Evolutionary conservation across 345 rosid genomes (phyloP).

Genomic region (Eucalyptus erythrocorys): DNA sequence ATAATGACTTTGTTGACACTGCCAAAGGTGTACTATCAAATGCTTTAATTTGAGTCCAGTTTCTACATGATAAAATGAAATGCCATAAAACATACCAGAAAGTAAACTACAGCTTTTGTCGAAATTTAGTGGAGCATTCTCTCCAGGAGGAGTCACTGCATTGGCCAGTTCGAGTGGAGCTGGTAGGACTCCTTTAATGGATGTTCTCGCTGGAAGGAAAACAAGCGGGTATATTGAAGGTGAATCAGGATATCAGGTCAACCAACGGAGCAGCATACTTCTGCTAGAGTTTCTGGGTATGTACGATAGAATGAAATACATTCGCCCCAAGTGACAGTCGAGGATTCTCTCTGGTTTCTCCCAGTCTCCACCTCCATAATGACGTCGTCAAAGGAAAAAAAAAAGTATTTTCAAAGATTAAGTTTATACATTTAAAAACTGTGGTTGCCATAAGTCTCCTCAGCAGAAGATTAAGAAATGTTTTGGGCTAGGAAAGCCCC

Average conservation of each 20-base stretch:
- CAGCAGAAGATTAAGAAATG: neutral
- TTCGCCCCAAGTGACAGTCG: slow-evolving; percentile 91
- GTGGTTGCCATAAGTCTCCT: neutral
- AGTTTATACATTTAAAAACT: neutral
- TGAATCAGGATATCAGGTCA: slow-evolving; percentile 69
- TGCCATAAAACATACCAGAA: slow-evolving; percentile 12
- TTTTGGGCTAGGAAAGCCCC: neutral
- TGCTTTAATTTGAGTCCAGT: neutral
- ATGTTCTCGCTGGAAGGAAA: slow-evolving; percentile 90
- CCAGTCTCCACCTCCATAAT: slow-evolving; percentile 69
- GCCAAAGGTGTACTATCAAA: slow-evolving; percentile 43
- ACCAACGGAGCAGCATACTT: slow-evolving; percentile 67
- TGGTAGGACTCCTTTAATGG: slow-evolving; percentile 93
- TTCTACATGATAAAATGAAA: neutral
- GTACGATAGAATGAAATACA: slow-evolving; percentile 95
- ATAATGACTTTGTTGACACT: slow-evolving; percentile 86
- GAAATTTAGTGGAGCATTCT: slow-evolving; percentile 72
- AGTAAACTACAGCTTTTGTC: slow-evolving; percentile 58
- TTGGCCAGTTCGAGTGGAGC: slow-evolving; percentile 95
- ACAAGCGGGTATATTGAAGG: slow-evolving; percentile 90
- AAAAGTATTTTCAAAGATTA: slow-evolving; percentile 17
- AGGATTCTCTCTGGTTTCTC: slow-evolving; percentile 88
- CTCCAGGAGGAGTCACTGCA: slow-evolving; percentile 87
- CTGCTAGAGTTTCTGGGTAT: slow-evolving; percentile 86
- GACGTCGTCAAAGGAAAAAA: slow-evolving; percentile 55